Conservation (phyloP, 176 grass and related monocot species). For the Ensete ventricosum region DNA sequence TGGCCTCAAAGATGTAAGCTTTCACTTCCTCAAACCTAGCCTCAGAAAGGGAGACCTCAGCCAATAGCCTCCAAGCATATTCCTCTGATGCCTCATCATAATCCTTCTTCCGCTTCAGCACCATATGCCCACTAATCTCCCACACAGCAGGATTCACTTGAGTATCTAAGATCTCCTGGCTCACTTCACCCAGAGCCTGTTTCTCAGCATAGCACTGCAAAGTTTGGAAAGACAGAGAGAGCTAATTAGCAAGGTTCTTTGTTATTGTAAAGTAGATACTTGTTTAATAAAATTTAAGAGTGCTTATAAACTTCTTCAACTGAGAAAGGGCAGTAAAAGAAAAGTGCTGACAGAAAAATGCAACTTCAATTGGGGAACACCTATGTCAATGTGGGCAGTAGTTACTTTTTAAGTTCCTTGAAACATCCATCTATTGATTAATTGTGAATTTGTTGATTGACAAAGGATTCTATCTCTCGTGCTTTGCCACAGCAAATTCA, state of each 20-base stretch:
- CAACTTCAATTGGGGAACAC: neutral
- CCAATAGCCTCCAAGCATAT: slow-evolving; percentile 68
- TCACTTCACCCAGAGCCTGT: slow-evolving; percentile 84
- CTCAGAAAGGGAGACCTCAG: slow-evolving; percentile 86
- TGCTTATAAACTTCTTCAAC: neutral
- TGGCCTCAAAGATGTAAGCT: slow-evolving; percentile 65
- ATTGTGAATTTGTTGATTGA: too few species aligned
- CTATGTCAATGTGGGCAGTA: neutral
- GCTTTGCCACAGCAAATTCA: too few species aligned
- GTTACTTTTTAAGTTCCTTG: neutral
- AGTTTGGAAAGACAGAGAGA: neutral
- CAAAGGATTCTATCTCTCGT: too few species aligned
- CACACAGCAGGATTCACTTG: slow-evolving; percentile 95
- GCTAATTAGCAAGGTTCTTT: neutral
- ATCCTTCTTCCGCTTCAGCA: slow-evolving; percentile 71
- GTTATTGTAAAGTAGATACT: neutral
- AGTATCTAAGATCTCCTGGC: slow-evolving; percentile 82
- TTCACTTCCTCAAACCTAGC: slow-evolving; percentile 86
- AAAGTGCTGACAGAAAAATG: neutral
- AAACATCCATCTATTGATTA: neutral
- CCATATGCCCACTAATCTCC: slow-evolving; percentile 99
- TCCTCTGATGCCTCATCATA: slow-evolving; percentile 78
- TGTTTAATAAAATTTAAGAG: neutral
- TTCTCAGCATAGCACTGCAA: slow-evolving; percentile 88
- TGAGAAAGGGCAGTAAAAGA: neutral